Evolutionary conservation across 306 rosid genomes (phyloP).

Genomic region (Lathyrus sativus): DNA sequence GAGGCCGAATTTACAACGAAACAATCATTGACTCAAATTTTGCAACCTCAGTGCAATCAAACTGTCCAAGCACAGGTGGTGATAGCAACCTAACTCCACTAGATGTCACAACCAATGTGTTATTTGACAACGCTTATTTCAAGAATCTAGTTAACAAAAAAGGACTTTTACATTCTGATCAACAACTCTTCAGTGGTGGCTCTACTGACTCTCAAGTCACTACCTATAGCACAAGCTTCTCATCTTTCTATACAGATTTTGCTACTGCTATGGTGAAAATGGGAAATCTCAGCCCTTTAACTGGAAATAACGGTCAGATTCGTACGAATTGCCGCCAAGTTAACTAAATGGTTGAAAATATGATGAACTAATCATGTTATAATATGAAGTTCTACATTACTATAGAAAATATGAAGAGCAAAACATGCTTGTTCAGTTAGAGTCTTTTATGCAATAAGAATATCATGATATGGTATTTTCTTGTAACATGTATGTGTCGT

Average conservation of each 20-base stretch:
- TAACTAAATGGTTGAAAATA: slow-evolving; percentile 37
- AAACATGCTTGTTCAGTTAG: neutral
- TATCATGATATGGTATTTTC: neutral
- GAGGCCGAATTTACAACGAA: slow-evolving; percentile 60
- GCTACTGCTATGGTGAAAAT: slow-evolving; percentile 69
- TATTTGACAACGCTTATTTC: slow-evolving; percentile 63
- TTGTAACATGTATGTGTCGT: neutral
- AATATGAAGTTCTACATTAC: neutral
- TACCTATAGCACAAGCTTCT: slow-evolving; percentile 41
- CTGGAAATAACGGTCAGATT: slow-evolving; percentile 60
- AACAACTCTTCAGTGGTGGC: slow-evolving; percentile 52
- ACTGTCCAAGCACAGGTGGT: slow-evolving; percentile 52
- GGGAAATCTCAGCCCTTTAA: slow-evolving; percentile 65
- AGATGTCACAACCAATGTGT: slow-evolving; percentile 52
- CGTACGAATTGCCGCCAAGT: slow-evolving; percentile 54
- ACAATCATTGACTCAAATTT: slow-evolving; percentile 51
- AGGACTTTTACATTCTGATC: slow-evolving; percentile 56
- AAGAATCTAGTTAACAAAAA: slow-evolving; percentile 50
- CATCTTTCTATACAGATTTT: slow-evolving; percentile 55
- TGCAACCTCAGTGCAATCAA: slow-evolving; percentile 57
- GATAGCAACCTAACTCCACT: slow-evolving; percentile 60
- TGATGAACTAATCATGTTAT: slow-evolving; percentile 9
- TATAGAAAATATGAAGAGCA: neutral
- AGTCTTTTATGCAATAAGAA: neutral
- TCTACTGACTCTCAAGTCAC: slow-evolving; percentile 49